These are phyloP conservation scores for Aspergillus sp. DNA, from an alignment of 2,329 filamentous ascomycete genomes.

Conservation along the genomic window DNA sequence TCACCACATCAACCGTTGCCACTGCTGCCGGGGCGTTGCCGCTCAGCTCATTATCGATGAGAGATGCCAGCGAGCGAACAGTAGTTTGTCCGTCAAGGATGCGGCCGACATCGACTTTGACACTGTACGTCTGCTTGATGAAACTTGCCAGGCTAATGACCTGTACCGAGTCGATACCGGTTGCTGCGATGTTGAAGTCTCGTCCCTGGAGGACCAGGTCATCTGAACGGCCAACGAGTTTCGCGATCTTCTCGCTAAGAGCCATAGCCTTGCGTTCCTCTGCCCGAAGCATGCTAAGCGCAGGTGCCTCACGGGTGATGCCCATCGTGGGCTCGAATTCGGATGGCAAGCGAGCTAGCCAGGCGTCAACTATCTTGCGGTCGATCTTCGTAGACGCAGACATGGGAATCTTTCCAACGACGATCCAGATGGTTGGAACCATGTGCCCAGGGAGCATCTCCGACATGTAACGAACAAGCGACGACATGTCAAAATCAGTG, in stretches of 20 bases:
- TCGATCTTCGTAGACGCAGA: slow-evolving; percentile 16
- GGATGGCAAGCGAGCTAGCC: slow-evolving; percentile 6
- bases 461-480: slow-evolving; percentile 3
- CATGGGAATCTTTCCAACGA: slow-evolving; percentile 26
- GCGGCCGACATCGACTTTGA: slow-evolving; percentile 7
- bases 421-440: slow-evolving; percentile 29
- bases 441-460: slow-evolving; percentile 31
- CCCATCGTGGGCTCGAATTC: slow-evolving; percentile 8
- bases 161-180: slow-evolving; percentile 8
- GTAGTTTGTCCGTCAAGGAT: slow-evolving; percentile 8
- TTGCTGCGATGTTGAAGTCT: slow-evolving; percentile 6
- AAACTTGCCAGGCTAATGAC: slow-evolving; percentile 9
- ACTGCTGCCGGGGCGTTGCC: slow-evolving; percentile 2
- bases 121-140: slow-evolving; percentile 8
- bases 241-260: slow-evolving; percentile 5
- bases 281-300: slow-evolving; percentile 3
- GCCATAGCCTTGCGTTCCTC: slow-evolving; percentile 7
- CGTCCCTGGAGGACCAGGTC: slow-evolving; percentile 2
- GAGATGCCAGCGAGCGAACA: slow-evolving; percentile 4
- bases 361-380: slow-evolving; percentile 10
- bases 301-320: slow-evolving; percentile 5
- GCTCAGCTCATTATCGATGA: slow-evolving; percentile 6
- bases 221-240: slow-evolving; percentile 3
- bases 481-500: slow-evolving; percentile 4
- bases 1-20: slow-evolving; percentile 6